Base-by-base conservation (phyloP, 805 yeast species). In the Kuraishia borneana region DNA sequence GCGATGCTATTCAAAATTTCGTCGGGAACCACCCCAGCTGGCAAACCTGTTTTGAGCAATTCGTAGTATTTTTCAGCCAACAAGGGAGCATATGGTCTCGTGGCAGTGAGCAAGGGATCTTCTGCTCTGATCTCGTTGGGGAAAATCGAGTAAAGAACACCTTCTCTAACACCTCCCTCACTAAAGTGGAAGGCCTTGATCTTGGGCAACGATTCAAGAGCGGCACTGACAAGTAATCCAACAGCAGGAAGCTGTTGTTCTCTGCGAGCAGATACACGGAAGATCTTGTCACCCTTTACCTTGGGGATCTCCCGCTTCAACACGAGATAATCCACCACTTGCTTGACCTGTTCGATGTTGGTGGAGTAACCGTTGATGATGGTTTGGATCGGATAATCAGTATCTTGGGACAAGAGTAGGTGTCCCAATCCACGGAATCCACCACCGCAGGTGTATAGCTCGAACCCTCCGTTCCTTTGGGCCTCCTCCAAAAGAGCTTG, bases 131-230 rank as follows among this genome's bases (percentile, higher is more conserved):
- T 62, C 25, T 63, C 63, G 16, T 65, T 57, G 16, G 84, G 75
- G 23, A 81, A 57, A 45, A 68, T 67, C 5, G 81, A 72, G 48
- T 73, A 81, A 25, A 82, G 46, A 2, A 76, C 74, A 39, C 89
- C 89, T 55, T 81, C 89, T 43, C 89, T 63, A 17, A 80, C 78
- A 38, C 87, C 87, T 42, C 85, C 87, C 50, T 80, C 85, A 37
- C 77, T 68, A 50, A 81, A 81, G 43, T 77, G 73, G 19, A 81
- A 66, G 2, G 78, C 68, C 43, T 71, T 71, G 28, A 79, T 62
- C 23, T 58, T 60, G 13, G 85, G 84, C 23, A 78, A 53, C 0
- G 76, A 66, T 39, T 72, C 76, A 45, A 74, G 66, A 1, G 79
- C 75, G 0, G 82, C 83, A 22, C 75, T 64, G 39, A 77, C 59